Percentiles rank a stretch among this genome's conserved stretches.
phyloP scores from a whole-genome alignment of 768 basidiomycete genomes.

The Leccinum longicurvipes region DNA sequence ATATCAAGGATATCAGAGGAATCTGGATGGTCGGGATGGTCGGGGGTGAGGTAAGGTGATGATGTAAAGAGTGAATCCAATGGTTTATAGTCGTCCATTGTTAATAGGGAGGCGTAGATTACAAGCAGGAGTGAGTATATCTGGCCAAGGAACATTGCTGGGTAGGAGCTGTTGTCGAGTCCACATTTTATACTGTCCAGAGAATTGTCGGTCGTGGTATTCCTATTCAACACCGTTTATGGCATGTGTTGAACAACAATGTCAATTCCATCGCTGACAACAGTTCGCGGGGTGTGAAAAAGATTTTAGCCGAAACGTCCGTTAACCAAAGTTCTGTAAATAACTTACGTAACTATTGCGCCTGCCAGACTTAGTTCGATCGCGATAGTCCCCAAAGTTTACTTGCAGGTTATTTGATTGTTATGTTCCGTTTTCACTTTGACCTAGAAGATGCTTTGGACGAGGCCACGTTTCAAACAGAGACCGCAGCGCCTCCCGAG shows the following conservation, averaged over 20 bases:
- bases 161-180: neutral
- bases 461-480: constrained; percentile 17
- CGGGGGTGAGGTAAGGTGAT: neutral
- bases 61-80: neutral
- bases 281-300: neutral
- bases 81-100: neutral
- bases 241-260: neutral
- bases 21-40: neutral
- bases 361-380: no score
- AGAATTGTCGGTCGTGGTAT: neutral
- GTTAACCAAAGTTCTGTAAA: neutral
- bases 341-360: no score
- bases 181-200: neutral
- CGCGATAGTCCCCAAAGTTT: neutral
- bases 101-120: neutral
- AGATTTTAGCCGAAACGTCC: neutral
- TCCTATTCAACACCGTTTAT: neutral
- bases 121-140: neutral
- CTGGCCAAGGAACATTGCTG: neutral
- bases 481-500: neutral
- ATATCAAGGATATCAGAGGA: neutral
- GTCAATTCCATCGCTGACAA: neutral
- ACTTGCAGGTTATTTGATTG: neutral
- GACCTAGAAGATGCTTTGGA: constrained; percentile 48
- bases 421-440: constrained; percentile 51